Evolutionary conservation across 305 asterid genomes (phyloP), one percentile per base, ranked within the genome.

Genomic region (Fraxinus velutina): DNA sequence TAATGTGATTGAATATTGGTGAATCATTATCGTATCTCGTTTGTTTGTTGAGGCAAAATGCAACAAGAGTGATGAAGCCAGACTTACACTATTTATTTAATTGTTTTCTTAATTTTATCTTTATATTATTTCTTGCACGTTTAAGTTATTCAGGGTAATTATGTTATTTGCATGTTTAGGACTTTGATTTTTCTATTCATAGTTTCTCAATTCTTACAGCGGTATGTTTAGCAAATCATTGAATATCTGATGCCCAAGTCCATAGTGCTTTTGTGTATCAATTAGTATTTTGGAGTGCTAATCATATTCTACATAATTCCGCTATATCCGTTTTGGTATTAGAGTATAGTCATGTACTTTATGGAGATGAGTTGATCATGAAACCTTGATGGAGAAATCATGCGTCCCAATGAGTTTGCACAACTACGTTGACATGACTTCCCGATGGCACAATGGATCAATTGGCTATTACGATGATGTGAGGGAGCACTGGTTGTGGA

Each of bases 1-100:
- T 68, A 62, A 68, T 81, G 21, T 68, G 82, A 78, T 44, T 52
- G 71, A 70, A 72, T 17, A 73, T 34, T 79, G 34, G 44, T 75
- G 81, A 85, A 79, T 21, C 80, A 37, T 68, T 39, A 24, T 62
- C 71, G 0, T 60, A 13, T 27, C n/a, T 8, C 19, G 21, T 47
- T 75, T 7, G 32, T 76, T 34, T 78, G 34, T 78, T 22, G 68
- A 39, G 34, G 75, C 64, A 76, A 73, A 78, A 55, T 73, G 44
- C 80, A 15, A 70, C 66, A 80, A 39, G 17, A 73, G 62, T 62
- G 71, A 62, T 62, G 30, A 6, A 62, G 60, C 6, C 5, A 2
- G 12, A 62, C 32, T 62, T 62, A 1, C 71, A 62, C 70, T 62
- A 22, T 24, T 62, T 62, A 21, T 21, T 24, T 62, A 62, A 21